A percentile compares a stretch with the other conserved stretches of the same genome.
phyloP scores from a whole-genome alignment of 768 basidiomycete species.

The Kwoniella mangroviensis region DNA sequence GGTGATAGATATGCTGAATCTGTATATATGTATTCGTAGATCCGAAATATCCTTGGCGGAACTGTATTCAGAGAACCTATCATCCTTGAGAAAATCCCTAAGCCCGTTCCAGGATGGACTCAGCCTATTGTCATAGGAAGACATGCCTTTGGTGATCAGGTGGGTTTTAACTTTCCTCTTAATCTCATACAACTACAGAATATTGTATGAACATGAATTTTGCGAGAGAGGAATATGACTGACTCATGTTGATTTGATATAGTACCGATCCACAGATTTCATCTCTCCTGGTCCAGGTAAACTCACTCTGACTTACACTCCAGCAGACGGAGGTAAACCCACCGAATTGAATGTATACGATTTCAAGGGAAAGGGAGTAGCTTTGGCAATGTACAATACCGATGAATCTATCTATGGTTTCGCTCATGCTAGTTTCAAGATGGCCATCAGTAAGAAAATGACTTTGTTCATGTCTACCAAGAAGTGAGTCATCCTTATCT shows the following conservation, averaged over 20 bases:
- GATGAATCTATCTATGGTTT: conserved; percentile 95
- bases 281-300: conserved; percentile 90
- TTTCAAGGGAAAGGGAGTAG: conserved; percentile 90
- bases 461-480: conserved; percentile 92
- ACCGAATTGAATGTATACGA: conserved; percentile 83
- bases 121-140: conserved; percentile 96
- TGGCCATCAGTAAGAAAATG: conserved; percentile 70
- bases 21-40: conserved; percentile 58
- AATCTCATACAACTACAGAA: not conserved
- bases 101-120: conserved; percentile 93
- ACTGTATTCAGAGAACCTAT: conserved; percentile 99
- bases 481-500: conserved; percentile 62
- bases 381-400: conserved; percentile 98
- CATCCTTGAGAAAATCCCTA: conserved; percentile 84
- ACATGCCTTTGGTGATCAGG: conserved; percentile 97
- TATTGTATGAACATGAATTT: no score
- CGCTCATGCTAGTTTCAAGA: conserved; percentile 97
- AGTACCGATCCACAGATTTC: conserved; percentile 94
- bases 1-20: not conserved
- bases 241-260: not conserved
- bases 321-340: conserved; percentile 71
- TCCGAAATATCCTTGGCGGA: conserved; percentile 96
- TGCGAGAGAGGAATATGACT: not conserved
- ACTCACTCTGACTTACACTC: conserved; percentile 87
- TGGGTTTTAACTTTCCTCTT: conserved; percentile 48